phyloP scores from a whole-genome alignment of 176 grass and related monocot genomes.

The Paspalum notatum region DNA sequence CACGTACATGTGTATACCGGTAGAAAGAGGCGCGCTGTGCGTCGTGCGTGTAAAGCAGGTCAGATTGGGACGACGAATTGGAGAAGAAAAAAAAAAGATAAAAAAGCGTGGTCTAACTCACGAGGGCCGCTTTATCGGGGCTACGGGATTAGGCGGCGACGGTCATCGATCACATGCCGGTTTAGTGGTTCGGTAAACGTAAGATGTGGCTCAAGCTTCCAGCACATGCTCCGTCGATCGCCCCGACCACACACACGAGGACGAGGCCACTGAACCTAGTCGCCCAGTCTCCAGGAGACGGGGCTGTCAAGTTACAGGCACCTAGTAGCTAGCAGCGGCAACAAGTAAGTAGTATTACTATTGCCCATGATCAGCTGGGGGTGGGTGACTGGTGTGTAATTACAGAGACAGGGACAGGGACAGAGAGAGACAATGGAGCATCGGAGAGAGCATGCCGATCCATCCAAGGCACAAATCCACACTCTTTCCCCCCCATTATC shows the following conservation, averaged over 20 bases:
- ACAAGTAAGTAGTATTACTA: slow-evolving; percentile 36
- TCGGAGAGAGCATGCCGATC: slow-evolving; percentile 31
- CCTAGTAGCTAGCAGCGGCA: not conserved
- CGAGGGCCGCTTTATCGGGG: slow-evolving; percentile 29
- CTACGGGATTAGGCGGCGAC: slow-evolving; percentile 44
- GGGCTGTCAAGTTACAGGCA: not conserved
- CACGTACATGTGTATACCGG: not conserved
- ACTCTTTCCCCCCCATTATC: slow-evolving; percentile 5
- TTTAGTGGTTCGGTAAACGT: slow-evolving; percentile 39
- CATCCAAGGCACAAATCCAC: slow-evolving; percentile 42
- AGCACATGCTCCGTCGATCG: not conserved
- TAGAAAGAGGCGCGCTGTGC: not conserved
- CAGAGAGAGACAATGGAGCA: slow-evolving; percentile 55
- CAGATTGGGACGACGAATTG: slow-evolving; percentile 2
- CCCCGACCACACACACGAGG: not conserved
- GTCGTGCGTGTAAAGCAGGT: slow-evolving; percentile 31
- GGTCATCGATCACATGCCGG: slow-evolving; percentile 35
- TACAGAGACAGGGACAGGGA: slow-evolving; percentile 47
- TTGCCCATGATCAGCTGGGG: slow-evolving; percentile 45
- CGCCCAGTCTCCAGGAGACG: not conserved
- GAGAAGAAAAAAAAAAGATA: not conserved
- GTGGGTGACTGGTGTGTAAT: slow-evolving; percentile 37
- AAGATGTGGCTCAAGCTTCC: slow-evolving; percentile 35
- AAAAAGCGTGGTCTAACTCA: slow-evolving; percentile 45
- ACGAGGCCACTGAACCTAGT: slow-evolving; percentile 26